A percentile compares a stretch with the other conserved stretches of the same genome.
These are phyloP conservation scores for Clonostachys chloroleuca DNA, from an alignment of 2,329 filamentous ascomycete species.

Conservation along the genomic window DNA sequence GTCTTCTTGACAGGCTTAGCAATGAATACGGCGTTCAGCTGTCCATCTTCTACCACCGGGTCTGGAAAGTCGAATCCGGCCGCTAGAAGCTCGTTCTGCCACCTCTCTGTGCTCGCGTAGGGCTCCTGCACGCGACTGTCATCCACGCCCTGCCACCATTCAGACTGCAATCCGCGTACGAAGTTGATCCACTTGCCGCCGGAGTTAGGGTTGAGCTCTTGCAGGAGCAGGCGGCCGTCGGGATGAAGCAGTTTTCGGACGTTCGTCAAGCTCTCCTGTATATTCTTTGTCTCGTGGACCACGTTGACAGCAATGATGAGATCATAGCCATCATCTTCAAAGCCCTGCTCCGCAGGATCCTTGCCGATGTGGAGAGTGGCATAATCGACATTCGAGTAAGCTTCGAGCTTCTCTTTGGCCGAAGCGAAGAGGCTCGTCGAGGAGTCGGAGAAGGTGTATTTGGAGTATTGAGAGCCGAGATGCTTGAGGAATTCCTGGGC, in stretches of 20 bases:
- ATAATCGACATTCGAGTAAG: constrained; percentile 9
- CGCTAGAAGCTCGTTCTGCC: constrained; percentile 15
- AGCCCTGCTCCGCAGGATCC: constrained; percentile 21
- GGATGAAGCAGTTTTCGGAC: constrained; percentile 22
- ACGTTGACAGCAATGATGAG: constrained; percentile 27
- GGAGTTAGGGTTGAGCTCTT: constrained; percentile 14
- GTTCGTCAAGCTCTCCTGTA: constrained; percentile 20
- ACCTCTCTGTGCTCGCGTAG: constrained; percentile 12
- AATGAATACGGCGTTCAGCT: neutral
- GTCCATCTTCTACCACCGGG: neutral
- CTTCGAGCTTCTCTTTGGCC: constrained; percentile 17
- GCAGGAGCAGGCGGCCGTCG: constrained; percentile 19
- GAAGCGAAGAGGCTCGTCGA: constrained; percentile 16
- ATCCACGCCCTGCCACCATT: constrained; percentile 26
- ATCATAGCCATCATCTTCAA: constrained; percentile 21
- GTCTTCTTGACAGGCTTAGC: neutral
- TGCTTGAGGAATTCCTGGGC: constrained; percentile 21
- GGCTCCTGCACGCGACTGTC: constrained; percentile 17
- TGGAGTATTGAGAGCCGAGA: constrained; percentile 10
- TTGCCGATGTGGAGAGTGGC: constrained; percentile 12
- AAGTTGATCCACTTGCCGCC: constrained; percentile 16
- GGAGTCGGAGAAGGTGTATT: constrained; percentile 23
- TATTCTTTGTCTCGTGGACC: constrained; percentile 25
- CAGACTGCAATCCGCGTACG: constrained; percentile 17
- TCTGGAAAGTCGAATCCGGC: constrained; percentile 13